Conservation (phyloP, 257 asterid species). For the Solanum microdontum region DNA sequence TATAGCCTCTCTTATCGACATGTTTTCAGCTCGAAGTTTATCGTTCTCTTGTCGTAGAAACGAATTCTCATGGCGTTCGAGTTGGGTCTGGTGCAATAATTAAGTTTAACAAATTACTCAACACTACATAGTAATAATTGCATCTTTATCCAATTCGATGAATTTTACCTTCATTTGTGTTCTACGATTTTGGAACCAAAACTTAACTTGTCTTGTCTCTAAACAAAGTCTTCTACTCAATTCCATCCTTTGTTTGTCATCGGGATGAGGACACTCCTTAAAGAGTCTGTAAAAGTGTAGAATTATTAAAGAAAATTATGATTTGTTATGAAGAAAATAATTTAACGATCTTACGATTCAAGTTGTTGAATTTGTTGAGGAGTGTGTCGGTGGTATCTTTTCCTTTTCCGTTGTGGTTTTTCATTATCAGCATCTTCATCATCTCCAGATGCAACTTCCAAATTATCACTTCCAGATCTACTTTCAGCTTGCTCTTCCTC, state of each 20-base stretch:
- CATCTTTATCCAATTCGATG: not conserved
- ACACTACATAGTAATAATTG: not conserved
- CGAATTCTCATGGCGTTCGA: slow-evolving; percentile 44
- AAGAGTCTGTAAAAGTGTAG: slow-evolving; percentile 32
- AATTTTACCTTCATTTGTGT: slow-evolving; percentile 82
- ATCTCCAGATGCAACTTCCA: slow-evolving; percentile 73
- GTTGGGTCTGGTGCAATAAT: slow-evolving; percentile 32
- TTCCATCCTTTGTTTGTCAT: slow-evolving; percentile 85
- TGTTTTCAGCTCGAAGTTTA: slow-evolving; percentile 40
- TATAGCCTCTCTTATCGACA: slow-evolving; percentile 43
- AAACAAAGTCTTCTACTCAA: slow-evolving; percentile 68
- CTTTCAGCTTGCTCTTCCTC: slow-evolving; percentile 72
- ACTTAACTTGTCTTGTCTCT: slow-evolving; percentile 76
- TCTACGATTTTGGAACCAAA: slow-evolving; percentile 92
- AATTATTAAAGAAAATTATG: not conserved
- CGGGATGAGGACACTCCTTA: slow-evolving; percentile 96
- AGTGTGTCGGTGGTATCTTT: slow-evolving; percentile 94
- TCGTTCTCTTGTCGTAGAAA: slow-evolving; percentile 40
- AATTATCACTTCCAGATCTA: slow-evolving; percentile 90
- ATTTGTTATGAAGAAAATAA: not conserved
- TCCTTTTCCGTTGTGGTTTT: slow-evolving; percentile 64
- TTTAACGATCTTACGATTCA: slow-evolving; percentile 35
- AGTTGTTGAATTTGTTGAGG: slow-evolving; percentile 98
- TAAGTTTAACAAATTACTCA: not conserved
- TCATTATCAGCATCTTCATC: slow-evolving; percentile 49